Evolutionary conservation across 257 asterid species (phyloP).

Genomic region (Gentiana dahurica): DNA sequence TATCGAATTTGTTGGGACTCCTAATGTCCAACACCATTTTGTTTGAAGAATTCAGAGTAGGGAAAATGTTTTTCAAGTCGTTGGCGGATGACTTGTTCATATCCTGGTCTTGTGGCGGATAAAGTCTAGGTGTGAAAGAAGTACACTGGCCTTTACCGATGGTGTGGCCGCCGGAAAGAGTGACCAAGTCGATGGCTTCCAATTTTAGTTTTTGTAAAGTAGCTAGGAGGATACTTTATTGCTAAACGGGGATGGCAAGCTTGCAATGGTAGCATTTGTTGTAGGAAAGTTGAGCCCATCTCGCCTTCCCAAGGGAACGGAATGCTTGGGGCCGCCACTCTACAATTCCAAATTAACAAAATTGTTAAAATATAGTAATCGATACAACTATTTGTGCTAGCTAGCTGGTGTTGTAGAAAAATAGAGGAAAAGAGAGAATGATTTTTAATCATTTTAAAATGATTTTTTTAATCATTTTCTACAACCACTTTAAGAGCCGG

Average conservation of each 20-base stretch:
- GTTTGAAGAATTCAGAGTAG: conserved; percentile 25
- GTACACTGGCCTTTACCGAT: conserved; percentile 51
- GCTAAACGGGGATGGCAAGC: conserved; percentile 49
- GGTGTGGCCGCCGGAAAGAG: conserved; percentile 87
- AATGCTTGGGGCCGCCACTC: conserved; percentile 40
- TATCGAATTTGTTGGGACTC: no score
- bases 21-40: conserved; percentile 45
- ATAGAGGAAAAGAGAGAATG: no score
- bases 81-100: no score
- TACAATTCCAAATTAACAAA: not conserved
- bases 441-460: no score
- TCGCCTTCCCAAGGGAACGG: conserved; percentile 48
- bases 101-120: conserved; percentile 52
- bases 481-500: no score
- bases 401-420: no score
- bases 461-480: no score
- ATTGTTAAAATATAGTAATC: no score
- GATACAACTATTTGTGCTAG: no score
- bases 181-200: conserved; percentile 46
- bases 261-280: conserved; percentile 24
- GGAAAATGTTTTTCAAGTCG: no score
- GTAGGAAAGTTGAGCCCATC: conserved; percentile 50
- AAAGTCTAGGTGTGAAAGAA: conserved; percentile 54
- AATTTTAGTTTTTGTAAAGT: no score
- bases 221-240: conserved; percentile 30